Conservation (phyloP, 345 rosid species). For the Excoecaria cochinchinensis region DNA sequence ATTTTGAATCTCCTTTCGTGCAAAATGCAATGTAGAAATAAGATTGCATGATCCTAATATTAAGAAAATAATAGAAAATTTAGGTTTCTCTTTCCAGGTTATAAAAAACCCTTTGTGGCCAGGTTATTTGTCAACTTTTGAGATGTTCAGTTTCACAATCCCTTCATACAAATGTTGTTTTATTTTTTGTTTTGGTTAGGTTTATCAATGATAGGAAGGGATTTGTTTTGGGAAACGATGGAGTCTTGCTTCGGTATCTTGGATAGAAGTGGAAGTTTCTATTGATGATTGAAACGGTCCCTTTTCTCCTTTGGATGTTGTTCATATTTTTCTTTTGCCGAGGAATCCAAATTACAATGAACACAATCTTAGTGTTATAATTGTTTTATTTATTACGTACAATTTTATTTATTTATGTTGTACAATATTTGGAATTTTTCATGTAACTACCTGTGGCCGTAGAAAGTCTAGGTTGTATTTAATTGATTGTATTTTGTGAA, state of each 20-base stretch:
- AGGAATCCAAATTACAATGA: no score
- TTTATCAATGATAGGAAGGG: conserved; percentile 80
- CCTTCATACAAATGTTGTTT: conserved; percentile 6
- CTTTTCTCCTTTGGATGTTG: no score
- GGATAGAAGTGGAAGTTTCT: conserved; percentile 42
- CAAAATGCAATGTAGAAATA: background rate
- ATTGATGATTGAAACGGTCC: conserved; percentile 16
- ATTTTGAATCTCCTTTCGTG: background rate
- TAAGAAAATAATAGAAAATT: conserved; percentile 2
- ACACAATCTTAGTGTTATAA: no score
- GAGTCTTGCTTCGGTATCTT: conserved; percentile 91
- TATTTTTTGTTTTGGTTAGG: conserved; percentile 36
- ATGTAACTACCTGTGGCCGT: no score
- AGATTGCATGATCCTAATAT: background rate
- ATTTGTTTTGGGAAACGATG: conserved; percentile 84
- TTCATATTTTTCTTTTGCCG: no score
- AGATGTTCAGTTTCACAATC: background rate
- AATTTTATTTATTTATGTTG: no score
- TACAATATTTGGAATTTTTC: no score
- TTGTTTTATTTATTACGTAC: no score
- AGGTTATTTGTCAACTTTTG: background rate
- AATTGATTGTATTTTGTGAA: no score
- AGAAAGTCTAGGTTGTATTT: no score
- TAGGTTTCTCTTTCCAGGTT: background rate
- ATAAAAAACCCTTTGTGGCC: background rate